Conservation (phyloP, 2,329 filamentous ascomycete species). For the Sclerotinia sclerotiorum region DNA sequence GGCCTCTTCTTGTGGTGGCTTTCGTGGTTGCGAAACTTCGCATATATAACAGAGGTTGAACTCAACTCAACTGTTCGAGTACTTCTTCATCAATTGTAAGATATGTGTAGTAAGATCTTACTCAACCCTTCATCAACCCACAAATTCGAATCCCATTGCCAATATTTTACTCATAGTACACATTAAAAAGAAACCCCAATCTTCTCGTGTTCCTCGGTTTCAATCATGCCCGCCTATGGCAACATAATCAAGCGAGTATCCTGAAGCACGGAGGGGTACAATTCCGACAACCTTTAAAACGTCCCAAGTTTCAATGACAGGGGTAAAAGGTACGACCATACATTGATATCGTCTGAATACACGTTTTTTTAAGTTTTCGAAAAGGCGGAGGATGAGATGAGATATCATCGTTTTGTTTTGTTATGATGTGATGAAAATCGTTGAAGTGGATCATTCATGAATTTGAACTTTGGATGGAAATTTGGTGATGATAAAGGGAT, state of each 20-base stretch:
- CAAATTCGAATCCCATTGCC: background rate
- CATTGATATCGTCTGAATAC: background rate
- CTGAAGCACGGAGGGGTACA: constrained; percentile 33
- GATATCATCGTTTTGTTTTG: background rate
- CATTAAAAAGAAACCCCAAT: background rate
- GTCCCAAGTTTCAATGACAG: constrained; percentile 29
- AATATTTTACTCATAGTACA: background rate
- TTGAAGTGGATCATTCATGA: background rate
- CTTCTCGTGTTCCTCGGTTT: background rate
- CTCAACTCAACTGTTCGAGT: background rate
- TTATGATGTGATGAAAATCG: background rate
- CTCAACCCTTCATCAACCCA: background rate
- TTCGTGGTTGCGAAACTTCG: background rate
- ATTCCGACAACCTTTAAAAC: constrained; percentile 30
- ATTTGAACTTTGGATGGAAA: background rate
- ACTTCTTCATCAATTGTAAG: background rate
- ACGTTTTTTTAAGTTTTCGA: background rate
- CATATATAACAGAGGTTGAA: background rate
- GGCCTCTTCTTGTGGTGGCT: background rate
- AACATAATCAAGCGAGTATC: constrained; percentile 27
- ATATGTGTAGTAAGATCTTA: no score
- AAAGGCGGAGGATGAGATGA: background rate
- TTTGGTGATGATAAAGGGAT: background rate
- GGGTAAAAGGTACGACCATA: background rate
- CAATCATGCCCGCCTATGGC: constrained; percentile 21